Conservation (phyloP, 306 rosid species). For the Trichosanthes truncata region DNA sequence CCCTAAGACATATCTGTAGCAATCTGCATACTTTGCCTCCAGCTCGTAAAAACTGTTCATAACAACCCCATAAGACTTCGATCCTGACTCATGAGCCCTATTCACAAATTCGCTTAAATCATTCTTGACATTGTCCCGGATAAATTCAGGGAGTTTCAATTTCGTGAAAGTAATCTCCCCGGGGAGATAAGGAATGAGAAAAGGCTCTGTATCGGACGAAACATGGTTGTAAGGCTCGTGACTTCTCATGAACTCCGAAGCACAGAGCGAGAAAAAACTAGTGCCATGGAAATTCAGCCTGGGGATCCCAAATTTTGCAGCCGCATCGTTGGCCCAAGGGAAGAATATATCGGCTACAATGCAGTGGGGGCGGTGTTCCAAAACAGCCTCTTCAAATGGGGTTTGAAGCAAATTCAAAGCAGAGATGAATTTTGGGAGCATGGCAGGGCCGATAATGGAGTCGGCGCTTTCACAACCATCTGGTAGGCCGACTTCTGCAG, state of each 20-base stretch:
- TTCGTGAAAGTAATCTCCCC: conserved; percentile 28
- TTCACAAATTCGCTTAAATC: background rate
- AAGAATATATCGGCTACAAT: conserved; percentile 35
- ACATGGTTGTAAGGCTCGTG: conserved; percentile 34
- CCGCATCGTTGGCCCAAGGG: conserved; percentile 37
- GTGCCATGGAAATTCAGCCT: conserved; percentile 44
- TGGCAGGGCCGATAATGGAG: background rate
- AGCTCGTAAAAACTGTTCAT: conserved; percentile 32
- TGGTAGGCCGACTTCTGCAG: conserved; percentile 28
- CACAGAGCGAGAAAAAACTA: conserved; percentile 33
- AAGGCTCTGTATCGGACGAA: conserved; percentile 27
- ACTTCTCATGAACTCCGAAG: background rate
- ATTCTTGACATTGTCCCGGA: background rate
- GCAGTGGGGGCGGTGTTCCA: conserved; percentile 27
- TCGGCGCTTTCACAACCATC: conserved; percentile 34
- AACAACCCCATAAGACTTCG: conserved; percentile 11
- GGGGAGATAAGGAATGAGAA: conserved; percentile 39
- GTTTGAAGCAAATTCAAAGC: conserved; percentile 20
- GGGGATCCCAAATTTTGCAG: conserved; percentile 38
- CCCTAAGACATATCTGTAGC: conserved; percentile 16
- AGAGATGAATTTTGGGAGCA: background rate
- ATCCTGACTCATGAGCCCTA: background rate
- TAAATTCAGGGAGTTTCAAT: conserved; percentile 13
- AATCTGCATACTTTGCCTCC: conserved; percentile 22
- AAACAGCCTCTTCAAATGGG: conserved; percentile 26